phyloP scores from a whole-genome alignment of 1,284 basidiomycete species.

The Puccinia coronata region DNA sequence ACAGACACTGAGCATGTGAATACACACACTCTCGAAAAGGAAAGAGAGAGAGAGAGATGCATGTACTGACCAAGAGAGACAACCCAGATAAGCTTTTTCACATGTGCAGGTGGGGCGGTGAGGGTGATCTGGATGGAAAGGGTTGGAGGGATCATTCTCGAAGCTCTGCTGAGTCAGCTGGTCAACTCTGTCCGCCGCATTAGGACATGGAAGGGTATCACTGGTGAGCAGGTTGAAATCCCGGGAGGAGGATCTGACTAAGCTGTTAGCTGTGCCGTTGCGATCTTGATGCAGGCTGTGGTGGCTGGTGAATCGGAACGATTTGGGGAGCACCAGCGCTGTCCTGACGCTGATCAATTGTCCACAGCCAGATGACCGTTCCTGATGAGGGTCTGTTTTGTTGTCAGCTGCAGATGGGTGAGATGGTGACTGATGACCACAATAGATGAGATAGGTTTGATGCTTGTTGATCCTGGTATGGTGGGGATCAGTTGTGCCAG shows the following conservation, averaged over 20 bases:
- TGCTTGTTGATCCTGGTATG: background rate
- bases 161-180: slow-evolving; percentile 11
- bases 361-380: background rate
- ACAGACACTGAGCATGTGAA: background rate
- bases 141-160: slow-evolving; percentile 24
- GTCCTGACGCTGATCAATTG: slow-evolving; percentile 30
- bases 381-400: too few species aligned
- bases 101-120: background rate
- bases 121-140: background rate
- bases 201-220: slow-evolving; percentile 22
- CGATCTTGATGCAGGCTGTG: background rate
- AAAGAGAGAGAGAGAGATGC: background rate
- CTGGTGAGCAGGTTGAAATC: background rate
- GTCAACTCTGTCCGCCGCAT: slow-evolving; percentile 20
- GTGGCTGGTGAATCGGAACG: background rate
- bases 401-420: background rate
- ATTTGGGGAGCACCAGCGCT: background rate
- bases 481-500: background rate
- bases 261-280: too few species aligned
- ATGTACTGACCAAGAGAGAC: slow-evolving; percentile 41
- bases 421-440: background rate
- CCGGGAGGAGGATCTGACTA: background rate
- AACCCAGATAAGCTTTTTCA: slow-evolving; percentile 36
- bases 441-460: slow-evolving; percentile 26
- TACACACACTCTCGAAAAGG: background rate